These are phyloP conservation scores for Lepidium campestre DNA, from an alignment of 441 rosid species.

Conservation along the genomic window DNA sequence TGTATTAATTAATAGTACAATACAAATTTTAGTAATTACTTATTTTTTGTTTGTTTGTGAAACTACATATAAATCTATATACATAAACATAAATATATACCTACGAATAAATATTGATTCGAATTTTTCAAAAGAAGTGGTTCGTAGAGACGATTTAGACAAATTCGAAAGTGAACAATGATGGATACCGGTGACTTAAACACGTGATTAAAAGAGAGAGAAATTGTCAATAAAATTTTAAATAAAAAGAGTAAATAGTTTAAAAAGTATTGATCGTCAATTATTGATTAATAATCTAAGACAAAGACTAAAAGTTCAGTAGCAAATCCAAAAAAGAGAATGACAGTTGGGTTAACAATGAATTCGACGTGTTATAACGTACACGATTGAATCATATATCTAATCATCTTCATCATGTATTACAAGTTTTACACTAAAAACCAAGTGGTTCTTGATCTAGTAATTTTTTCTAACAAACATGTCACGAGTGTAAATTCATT, in stretches of 20 bases:
- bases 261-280: background rate
- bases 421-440: background rate
- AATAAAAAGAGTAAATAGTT: background rate
- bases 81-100: no score
- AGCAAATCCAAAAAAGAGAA: constrained; percentile 5
- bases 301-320: constrained; percentile 19
- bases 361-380: constrained; percentile 13
- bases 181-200: constrained; percentile 11
- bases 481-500: no score
- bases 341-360: constrained; percentile 6
- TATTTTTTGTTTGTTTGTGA: no score
- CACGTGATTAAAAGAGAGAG: constrained; percentile 2
- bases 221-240: background rate
- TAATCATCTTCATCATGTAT: background rate
- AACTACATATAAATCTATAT: no score
- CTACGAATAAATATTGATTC: background rate
- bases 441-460: no score
- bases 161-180: constrained; percentile 6
- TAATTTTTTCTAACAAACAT: no score
- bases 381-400: background rate
- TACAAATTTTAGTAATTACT: no score
- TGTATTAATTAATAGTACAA: no score
- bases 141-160: background rate
- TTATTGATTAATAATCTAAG: constrained; percentile 7
- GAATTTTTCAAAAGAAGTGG: background rate